Base-by-base conservation (phyloP, 495 filamentous ascomycete genomes). In the Aspergillus avenaceus region DNA sequence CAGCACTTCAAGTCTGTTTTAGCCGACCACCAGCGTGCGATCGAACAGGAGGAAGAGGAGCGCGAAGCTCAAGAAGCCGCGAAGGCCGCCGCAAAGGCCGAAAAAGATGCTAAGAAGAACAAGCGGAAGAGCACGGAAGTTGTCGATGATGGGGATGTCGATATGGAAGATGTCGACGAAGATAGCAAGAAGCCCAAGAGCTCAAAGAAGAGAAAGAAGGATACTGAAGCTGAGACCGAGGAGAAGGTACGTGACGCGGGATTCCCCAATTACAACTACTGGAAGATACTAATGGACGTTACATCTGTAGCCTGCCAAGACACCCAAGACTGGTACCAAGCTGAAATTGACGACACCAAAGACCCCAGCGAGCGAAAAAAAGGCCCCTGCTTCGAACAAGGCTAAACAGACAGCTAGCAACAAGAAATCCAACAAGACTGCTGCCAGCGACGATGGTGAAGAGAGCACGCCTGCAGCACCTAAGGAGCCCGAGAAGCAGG, bases 1-100 rank as follows among this genome's bases (percentile, higher is more conserved):
- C 64, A 79, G 2, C 79, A 86, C 64, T 96, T 86, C 77, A 96
- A 96, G 71, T 73, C 74, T 18, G 70, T 95, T 18, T 74, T 96
- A 23, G 57, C 61, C 4, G 73, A 80, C 28, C 83, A 84, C 57
- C 71, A 84, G 49, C 66, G 75, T 49, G 81, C 79, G 4, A 47
- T 82, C 34, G 75, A 80, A 38, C 76, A 81, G 54, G 84, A 83
- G 55, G 77, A 83, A 44, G 79, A 86, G 51, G 81, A 86, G 44
- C 63, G 70, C 1, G 70, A 83, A 24, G 78, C 76, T 12, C 72
- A 84, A 46, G 71, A 77, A 11, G 82, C 78, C 42, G 78, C 78
- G 32, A 83, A 82, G 64, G 82, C 72, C 24, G 73, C 79, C 40
- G 77, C 77, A 13, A 80, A 84, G 64, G 78, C 78, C 29, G 81